Percentiles rank a stretch among this genome's conserved stretches.
phyloP scores from a whole-genome alignment of 306 rosid species.

The Rosa persica region DNA sequence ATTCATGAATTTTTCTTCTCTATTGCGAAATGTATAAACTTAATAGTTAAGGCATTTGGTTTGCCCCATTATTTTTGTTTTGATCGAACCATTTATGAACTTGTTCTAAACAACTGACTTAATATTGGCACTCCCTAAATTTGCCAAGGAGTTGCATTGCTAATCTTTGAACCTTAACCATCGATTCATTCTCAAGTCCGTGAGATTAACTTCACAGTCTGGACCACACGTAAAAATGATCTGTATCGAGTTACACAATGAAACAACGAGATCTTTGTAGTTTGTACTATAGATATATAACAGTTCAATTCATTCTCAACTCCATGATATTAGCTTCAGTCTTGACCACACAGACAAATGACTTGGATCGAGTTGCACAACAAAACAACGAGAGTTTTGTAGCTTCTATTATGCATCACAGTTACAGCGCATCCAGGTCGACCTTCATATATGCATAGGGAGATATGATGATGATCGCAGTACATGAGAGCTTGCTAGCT shows the following conservation, averaged over 20 bases:
- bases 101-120: too few relatives aligned
- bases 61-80: too few relatives aligned
- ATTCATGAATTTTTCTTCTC: too few relatives aligned
- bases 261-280: not conserved
- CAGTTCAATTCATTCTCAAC: not conserved
- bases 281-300: not conserved
- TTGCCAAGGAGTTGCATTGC: not conserved
- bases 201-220: not conserved
- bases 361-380: not conserved
- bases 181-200: not conserved
- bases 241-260: not conserved
- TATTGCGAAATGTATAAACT: too few relatives aligned
- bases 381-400: not conserved
- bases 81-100: too few relatives aligned
- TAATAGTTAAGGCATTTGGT: too few relatives aligned
- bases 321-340: not conserved
- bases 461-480: not conserved
- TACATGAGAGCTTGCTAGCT: not conserved
- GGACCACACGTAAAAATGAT: not conserved
- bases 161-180: not conserved
- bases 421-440: not conserved
- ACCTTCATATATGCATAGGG: not conserved
- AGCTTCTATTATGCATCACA: not conserved
- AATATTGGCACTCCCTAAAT: too few relatives aligned
- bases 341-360: not conserved